Evolutionary conservation across 768 basidiomycete genomes (phyloP), one percentile per base, ranked within the genome.

Genomic region (Cystobasidium ongulense): DNA sequence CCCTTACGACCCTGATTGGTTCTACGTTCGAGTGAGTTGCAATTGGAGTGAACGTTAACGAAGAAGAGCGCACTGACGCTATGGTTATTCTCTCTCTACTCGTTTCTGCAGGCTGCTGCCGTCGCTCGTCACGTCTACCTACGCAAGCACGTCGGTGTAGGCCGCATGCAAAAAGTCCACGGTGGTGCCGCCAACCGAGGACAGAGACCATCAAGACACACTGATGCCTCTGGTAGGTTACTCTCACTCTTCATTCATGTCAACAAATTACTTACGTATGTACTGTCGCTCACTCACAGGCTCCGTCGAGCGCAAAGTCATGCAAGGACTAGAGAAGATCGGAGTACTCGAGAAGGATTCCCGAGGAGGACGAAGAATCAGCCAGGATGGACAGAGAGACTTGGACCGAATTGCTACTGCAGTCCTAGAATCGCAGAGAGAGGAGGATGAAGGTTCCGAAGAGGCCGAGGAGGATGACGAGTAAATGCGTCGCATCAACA

Each of bases 81-180:
- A 4, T 59, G 57, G 21, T 3, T 27, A 5, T 27, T 29, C 46
- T 8, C 50, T 68, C 11, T 27, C 27, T 25, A n/a, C 53, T 4
- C 43, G 17, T 35, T 15, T 25, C 39, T 13, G 33, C 3, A 35
- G 67, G 52, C 79, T 96, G 94, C 94, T 81, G 91, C 94, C 76
- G 84, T 98, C 80, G 95, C 95, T 83, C 89, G 95, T 80, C 95
- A 97, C 88, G 96, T 97, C 84, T 98, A 99, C 87, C 90, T 99
- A 82, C 91, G 95, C 77, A 80, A 80, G 76, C 77, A 78, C 76
- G 79, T 80, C 63, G 79, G 79, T 74, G 76, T 80, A 17, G 79
- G 79, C 46, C 90, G 90, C 33, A 87, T 96, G 41, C 88, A 87
- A 83, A 98, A 96, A 86, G 89, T 97, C 50, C 93, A 98, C 84